A percentile compares a stretch with the other conserved stretches of the same genome.
Evolutionary conservation across 495 filamentous ascomycete species (phyloP).

Genomic region (Saxophila tyrrhenica): DNA sequence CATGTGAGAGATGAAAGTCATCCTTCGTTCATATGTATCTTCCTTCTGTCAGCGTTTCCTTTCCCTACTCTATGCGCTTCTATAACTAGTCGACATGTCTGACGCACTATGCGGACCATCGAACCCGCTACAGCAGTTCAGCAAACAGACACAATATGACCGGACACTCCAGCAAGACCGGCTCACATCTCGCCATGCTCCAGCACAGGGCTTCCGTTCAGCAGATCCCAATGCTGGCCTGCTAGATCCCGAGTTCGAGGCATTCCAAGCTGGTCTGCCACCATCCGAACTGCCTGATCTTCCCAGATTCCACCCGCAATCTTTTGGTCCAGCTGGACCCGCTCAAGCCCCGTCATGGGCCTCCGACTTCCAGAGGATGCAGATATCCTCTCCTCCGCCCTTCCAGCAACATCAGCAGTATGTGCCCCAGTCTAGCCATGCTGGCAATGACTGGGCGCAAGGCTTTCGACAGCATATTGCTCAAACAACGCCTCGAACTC

Average conservation of each 20-base stretch:
- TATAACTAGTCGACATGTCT: constrained; percentile 44
- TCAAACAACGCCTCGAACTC: constrained; percentile 2
- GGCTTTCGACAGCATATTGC: constrained; percentile 13
- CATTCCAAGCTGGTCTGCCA: constrained; percentile 52
- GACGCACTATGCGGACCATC: constrained; percentile 82
- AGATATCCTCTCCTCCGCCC: constrained; percentile 18
- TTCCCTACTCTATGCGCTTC: background rate
- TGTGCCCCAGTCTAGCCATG: background rate
- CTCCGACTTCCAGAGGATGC: constrained; percentile 30
- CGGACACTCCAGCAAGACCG: constrained; percentile 79
- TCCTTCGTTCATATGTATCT: background rate
- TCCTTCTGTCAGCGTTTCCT: background rate
- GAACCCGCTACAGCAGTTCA: constrained; percentile 74
- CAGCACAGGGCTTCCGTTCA: constrained; percentile 37
- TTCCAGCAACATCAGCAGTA: constrained; percentile 1
- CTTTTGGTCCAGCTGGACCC: constrained; percentile 16
- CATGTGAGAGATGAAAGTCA: background rate
- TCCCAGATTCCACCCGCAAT: constrained; percentile 14
- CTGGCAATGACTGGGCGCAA: constrained; percentile 13
- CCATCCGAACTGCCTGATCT: constrained; percentile 17
- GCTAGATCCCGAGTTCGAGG: constrained; percentile 58
- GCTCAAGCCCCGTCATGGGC: constrained; percentile 25
- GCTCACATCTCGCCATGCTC: constrained; percentile 40
- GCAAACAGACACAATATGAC: constrained; percentile 69
- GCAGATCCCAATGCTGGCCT: constrained; percentile 42